Evolutionary conservation across 129 eudicot genomes (phyloP), one percentile per base, ranked within the genome.

Genomic region (Helianthus tuberosus): DNA sequence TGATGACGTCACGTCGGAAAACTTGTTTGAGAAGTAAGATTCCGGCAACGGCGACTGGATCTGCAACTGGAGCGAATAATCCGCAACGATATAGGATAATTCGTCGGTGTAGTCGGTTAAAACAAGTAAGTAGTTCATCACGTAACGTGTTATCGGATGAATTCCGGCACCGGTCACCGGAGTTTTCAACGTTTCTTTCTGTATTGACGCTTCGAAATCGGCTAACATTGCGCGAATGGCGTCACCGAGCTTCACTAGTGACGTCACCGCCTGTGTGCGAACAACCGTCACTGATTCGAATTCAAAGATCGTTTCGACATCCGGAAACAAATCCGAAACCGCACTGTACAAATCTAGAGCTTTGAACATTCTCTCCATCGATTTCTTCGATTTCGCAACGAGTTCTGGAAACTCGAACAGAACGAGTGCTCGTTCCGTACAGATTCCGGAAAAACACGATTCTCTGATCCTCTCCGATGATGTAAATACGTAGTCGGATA

Each of bases 71-170:
- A 39, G 68, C 5, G 94, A 86, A 74, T 74, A 84, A 23, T 94
- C 97, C 1, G 87, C 94, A 1, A 91, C 35, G 1, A 91, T 87
- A 15, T 90, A 93, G 1, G 87, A 68, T n/a, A 95, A 15, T 2
- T 87, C 63, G 0, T 82, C 75, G 69, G 75, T 75, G 77, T 91
- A 91, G 64, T 86, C 90, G 5, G 69, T 75, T 64, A 95, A 69
- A 72, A 86, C 81, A 35, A 87, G 84, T 10, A 95, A 58, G 73
- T 80, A 95, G 64, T 87, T 90, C 96, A 95, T 91, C 8, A 89
- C 99, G 83, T 95, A 86, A 8, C 96, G 93, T 0, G 97, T 84
- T 9, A 95, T 65, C 4, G 94, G 97, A 76, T 95, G 97, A 12
- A 89, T 83, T 0, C 94, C 90, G 36, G 97, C 99, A 14, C 92